phyloP scores from a whole-genome alignment of 805 yeast genomes.

The Candida adriatica region DNA sequence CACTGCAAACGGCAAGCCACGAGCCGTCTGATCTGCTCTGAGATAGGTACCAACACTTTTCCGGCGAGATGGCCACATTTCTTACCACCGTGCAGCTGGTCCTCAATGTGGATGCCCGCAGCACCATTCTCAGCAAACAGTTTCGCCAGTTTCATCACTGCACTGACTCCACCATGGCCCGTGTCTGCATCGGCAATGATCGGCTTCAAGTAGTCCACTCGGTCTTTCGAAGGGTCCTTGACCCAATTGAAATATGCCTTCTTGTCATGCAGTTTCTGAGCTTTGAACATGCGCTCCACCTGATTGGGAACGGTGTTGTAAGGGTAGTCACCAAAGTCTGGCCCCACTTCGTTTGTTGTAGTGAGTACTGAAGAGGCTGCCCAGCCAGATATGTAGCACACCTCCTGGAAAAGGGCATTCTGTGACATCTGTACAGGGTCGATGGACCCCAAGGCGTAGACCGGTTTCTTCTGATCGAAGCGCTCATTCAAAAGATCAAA shows the following conservation, averaged over 20 bases:
- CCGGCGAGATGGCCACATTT: slow-evolving; percentile 62
- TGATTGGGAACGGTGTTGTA: slow-evolving; percentile 66
- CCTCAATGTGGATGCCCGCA: slow-evolving; percentile 60
- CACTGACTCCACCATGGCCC: slow-evolving; percentile 57
- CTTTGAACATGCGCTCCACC: slow-evolving; percentile 51
- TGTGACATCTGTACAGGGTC: slow-evolving; percentile 62
- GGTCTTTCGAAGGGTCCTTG: slow-evolving; percentile 13
- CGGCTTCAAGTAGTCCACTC: slow-evolving; percentile 49
- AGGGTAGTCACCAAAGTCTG: slow-evolving; percentile 66
- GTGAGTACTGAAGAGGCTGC: slow-evolving; percentile 52
- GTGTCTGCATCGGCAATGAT: slow-evolving; percentile 64
- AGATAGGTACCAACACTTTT: slow-evolving; percentile 53
- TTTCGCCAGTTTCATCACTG: slow-evolving; percentile 60
- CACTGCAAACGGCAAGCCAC: slow-evolving; percentile 55
- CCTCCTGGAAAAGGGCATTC: slow-evolving; percentile 43
- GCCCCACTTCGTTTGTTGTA: slow-evolving; percentile 56
- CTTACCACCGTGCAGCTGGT: slow-evolving; percentile 59
- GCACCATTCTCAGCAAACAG: slow-evolving; percentile 63
- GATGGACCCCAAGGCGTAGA: slow-evolving; percentile 52
- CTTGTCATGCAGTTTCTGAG: slow-evolving; percentile 51
- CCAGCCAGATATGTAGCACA: slow-evolving; percentile 54
- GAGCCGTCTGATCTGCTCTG: slow-evolving; percentile 46
- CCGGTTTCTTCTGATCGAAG: slow-evolving; percentile 36
- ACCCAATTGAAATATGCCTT: slow-evolving; percentile 39
- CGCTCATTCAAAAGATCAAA: slow-evolving; percentile 37